Evolutionary conservation across 805 yeast genomes (phyloP), one percentile per base, ranked within the genome.

Genomic region (Tanozyma kutaoensis): DNA sequence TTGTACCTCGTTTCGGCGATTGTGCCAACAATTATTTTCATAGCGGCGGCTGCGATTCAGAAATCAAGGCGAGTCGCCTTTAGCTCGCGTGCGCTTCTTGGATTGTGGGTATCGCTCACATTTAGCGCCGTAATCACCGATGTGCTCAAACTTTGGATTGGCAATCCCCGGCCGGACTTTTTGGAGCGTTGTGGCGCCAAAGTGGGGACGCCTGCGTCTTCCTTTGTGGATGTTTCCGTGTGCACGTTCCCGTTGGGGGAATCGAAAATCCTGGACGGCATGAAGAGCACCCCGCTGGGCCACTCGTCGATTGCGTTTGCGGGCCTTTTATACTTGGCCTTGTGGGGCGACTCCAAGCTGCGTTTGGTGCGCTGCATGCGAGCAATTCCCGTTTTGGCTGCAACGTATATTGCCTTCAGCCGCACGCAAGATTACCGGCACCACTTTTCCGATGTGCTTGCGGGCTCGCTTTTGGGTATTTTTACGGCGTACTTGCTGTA

Each of bases 201-300:
- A 9, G 19, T 14, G 8, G 35, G 31, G 7, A 36, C 40, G 5
- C 34, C 38, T 2, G 3, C 15, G 10, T 38, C 39, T 29, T 22
- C 14, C 9, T 38, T 40, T 24, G 45, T 43, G 8, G 43, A 36
- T 18, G 21, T 43, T 11, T 34, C 39, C 8, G 49, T 44, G 17
- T 46, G 52, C 24, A 35, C 48, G 3, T 42, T 44, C 3, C 52
- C 52, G 2, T 36, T 41, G 32, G 52, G 52, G 1, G 24, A 28
- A 8, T 15, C 30, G 15, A 26, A 30, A 22, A 43, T 71, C 15
- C 35, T 40, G 12, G 77, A 70, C 35, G 77, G 76, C 2, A 59
- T 66, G 58, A 56, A 69, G 33, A 58, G 69, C 15, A 62, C 72
- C 5, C 77, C 77, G 1, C 64, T 72, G 6, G 77, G 77, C 14